Conservation (phyloP, 1,139 yeast genomes). For the Yamadazyma oceani region DNA sequence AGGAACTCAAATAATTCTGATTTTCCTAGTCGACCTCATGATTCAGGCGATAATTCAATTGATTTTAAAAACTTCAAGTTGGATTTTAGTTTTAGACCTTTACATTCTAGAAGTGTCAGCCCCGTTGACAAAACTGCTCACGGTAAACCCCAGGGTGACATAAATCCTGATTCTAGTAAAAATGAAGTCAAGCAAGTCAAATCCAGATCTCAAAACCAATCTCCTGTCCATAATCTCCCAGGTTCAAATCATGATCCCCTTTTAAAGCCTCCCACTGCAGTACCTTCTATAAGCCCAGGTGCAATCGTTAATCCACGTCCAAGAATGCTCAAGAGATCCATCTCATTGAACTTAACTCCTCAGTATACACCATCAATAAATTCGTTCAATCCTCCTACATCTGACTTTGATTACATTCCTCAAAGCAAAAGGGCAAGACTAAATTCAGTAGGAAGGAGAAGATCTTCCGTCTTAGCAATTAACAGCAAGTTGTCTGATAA, state of each 20-base stretch:
- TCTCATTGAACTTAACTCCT: slow-evolving; percentile 13
- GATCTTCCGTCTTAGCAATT: slow-evolving; percentile 54
- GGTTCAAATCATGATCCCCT: too few species aligned
- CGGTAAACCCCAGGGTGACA: too few species aligned
- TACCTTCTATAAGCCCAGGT: background rate
- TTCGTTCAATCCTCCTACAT: slow-evolving; percentile 7
- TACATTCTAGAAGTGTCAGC: slow-evolving; percentile 19
- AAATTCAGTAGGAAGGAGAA: slow-evolving; percentile 45
- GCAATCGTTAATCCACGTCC: slow-evolving; percentile 2
- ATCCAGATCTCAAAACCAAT: slow-evolving; percentile 3
- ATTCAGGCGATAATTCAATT: slow-evolving; percentile 5
- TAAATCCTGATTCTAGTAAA: slow-evolving; percentile 7
- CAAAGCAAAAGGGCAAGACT: slow-evolving; percentile 53
- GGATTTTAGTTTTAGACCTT: slow-evolving; percentile 17
- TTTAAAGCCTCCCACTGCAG: background rate
- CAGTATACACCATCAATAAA: slow-evolving; percentile 6
- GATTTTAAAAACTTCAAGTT: slow-evolving; percentile 15
- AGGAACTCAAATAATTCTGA: slow-evolving; percentile 15
- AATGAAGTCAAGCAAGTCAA: background rate
- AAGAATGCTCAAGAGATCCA: slow-evolving; percentile 6
- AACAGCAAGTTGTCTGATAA: slow-evolving; percentile 61
- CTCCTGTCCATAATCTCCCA: background rate
- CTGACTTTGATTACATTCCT: slow-evolving; percentile 42
- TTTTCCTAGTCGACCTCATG: background rate
- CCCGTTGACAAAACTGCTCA: slow-evolving; percentile 9